Evolutionary conservation across 2,329 filamentous ascomycete genomes (phyloP).

Genomic region (Xylariaceae sp.): DNA sequence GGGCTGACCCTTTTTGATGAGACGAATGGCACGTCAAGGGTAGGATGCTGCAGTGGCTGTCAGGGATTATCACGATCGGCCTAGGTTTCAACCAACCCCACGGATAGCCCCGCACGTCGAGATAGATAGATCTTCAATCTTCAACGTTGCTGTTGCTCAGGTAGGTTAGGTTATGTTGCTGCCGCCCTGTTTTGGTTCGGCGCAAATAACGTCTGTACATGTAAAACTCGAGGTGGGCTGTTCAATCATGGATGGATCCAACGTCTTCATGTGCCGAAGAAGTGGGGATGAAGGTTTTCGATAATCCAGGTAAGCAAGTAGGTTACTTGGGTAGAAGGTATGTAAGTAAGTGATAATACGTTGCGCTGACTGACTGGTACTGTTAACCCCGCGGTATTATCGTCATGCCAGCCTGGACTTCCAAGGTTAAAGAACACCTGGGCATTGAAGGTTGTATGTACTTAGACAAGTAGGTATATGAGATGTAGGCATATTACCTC

Average conservation of each 20-base stretch:
- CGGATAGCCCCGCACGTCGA: slow-evolving; percentile 30
- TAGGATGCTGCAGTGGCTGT: neutral
- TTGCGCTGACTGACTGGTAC: too few relatives aligned
- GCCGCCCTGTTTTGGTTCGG: neutral
- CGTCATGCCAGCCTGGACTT: too few relatives aligned
- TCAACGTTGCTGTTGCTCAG: slow-evolving; percentile 25
- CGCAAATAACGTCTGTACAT: neutral
- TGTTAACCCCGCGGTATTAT: too few relatives aligned
- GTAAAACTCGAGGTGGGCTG: too few relatives aligned
- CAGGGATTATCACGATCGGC: slow-evolving; percentile 17
- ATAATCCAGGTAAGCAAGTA: too few relatives aligned
- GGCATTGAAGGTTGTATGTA: too few relatives aligned
- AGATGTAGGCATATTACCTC: too few relatives aligned
- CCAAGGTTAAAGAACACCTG: too few relatives aligned
- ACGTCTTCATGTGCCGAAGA: neutral
- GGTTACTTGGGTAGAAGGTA: too few relatives aligned
- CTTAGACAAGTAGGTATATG: too few relatives aligned
- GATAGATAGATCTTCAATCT: slow-evolving; percentile 31
- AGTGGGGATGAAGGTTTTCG: neutral
- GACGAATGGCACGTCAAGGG: neutral
- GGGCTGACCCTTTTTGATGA: neutral
- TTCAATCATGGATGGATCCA: neutral
- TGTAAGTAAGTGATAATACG: too few relatives aligned
- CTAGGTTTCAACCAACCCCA: slow-evolving; percentile 24
- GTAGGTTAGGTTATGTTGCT: neutral